These are phyloP conservation scores for Fusarium subglutinans DNA, from an alignment of 2,329 filamentous ascomycete species.

Conservation along the genomic window DNA sequence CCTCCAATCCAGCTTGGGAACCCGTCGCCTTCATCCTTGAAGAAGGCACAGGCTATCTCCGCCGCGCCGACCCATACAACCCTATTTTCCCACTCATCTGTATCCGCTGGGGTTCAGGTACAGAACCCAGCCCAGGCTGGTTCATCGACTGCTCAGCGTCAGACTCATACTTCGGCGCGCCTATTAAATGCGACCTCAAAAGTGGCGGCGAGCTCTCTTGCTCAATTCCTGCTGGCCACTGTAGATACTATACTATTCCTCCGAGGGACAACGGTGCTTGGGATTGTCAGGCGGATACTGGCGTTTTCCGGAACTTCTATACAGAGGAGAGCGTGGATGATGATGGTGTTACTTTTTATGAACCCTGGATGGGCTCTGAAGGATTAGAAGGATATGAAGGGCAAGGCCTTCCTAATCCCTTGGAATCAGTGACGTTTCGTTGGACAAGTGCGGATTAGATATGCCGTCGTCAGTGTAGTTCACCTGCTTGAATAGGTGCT, in stretches of 20 bases:
- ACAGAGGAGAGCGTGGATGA: background rate
- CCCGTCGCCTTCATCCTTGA: background rate
- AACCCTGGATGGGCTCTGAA: background rate
- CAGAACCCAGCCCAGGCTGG: background rate
- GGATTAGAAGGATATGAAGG: background rate
- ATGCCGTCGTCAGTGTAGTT: background rate
- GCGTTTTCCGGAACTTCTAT: background rate
- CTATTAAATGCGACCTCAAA: background rate
- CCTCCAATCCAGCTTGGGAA: background rate
- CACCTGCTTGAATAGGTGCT: no score
- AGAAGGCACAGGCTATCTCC: background rate
- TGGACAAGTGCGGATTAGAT: background rate
- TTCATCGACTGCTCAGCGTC: background rate
- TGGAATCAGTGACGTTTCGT: background rate
- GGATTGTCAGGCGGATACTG: background rate
- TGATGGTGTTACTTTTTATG: background rate
- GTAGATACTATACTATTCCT: background rate
- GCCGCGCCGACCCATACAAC: background rate
- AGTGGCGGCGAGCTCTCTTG: background rate
- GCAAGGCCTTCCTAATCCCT: background rate
- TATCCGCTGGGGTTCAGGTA: background rate
- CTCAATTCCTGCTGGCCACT: background rate
- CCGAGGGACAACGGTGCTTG: background rate
- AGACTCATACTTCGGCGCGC: background rate
- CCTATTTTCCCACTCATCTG: background rate